Conservation (phyloP, 768 basidiomycete genomes). For the Cantharellus anzutake region DNA sequence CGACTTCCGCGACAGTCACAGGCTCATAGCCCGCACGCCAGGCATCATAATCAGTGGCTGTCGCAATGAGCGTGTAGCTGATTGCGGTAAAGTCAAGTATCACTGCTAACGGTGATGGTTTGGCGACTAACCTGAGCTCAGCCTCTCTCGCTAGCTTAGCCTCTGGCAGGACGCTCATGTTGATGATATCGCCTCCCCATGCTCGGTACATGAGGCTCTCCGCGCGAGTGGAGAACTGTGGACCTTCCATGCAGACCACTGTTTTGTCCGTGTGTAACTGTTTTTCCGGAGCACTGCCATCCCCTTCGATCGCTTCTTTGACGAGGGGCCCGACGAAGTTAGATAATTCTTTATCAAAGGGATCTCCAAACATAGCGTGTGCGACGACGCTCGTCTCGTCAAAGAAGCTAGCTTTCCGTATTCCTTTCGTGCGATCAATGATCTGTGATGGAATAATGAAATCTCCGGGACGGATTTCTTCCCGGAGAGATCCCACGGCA, state of each 20-base stretch:
- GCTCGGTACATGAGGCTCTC: constrained; percentile 87
- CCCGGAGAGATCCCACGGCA: constrained; percentile 85
- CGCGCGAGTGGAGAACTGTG: constrained; percentile 94
- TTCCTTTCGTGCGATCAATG: constrained; percentile 91
- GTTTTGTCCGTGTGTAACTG: constrained; percentile 66
- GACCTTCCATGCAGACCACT: constrained; percentile 93
- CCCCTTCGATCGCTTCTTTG: constrained; percentile 34
- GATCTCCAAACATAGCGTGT: constrained; percentile 88
- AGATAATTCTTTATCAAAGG: constrained; percentile 50
- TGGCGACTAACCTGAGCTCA: constrained; percentile 53
- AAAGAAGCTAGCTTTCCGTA: constrained; percentile 81
- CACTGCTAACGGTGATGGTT: not conserved
- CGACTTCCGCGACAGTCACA: constrained; percentile 81
- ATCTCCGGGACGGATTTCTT: constrained; percentile 81
- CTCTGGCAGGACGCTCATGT: constrained; percentile 95
- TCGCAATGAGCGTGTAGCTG: constrained; percentile 84
- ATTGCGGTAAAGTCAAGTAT: not conserved
- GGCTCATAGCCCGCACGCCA: constrained; percentile 68
- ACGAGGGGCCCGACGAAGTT: constrained; percentile 50
- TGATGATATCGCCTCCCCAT: constrained; percentile 88
- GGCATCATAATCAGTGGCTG: constrained; percentile 87
- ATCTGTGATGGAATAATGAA: constrained; percentile 80
- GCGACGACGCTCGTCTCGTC: constrained; percentile 65
- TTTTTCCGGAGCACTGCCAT: constrained; percentile 23
- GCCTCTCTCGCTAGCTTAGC: constrained; percentile 94